These are phyloP conservation scores for Dictyostelium firmibasis DNA, from an alignment of 78 protist species.

Conservation along the genomic window DNA sequence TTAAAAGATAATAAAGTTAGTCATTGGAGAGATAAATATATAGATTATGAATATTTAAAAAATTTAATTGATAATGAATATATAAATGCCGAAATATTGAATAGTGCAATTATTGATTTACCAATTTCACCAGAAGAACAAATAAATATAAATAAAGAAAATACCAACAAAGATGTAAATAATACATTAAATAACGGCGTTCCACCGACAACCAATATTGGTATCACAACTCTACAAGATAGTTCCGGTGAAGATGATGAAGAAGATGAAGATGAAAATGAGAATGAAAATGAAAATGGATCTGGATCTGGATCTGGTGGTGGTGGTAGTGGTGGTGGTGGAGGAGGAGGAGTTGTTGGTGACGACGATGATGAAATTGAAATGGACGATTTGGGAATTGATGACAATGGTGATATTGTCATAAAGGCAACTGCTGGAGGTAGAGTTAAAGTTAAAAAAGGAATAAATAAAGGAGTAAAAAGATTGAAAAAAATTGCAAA, in stretches of 20 bases:
- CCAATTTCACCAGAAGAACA: neutral
- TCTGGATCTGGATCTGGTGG: neutral
- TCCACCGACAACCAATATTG: neutral
- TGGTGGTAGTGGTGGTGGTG: neutral
- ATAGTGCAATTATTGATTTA: neutral
- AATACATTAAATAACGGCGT: neutral
- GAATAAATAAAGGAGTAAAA: neutral
- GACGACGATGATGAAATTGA: neutral
- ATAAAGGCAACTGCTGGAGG: neutral
- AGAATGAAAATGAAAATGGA: neutral
- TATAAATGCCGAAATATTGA: neutral
- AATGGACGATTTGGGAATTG: neutral
- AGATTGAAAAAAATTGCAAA: neutral
- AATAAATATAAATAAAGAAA: neutral
- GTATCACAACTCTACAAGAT: neutral
- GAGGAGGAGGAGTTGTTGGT: neutral
- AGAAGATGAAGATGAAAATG: neutral
- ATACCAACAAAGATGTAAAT: neutral
- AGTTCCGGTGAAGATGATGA: neutral
- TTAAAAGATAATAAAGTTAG: neutral
- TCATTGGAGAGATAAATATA: slow-evolving; percentile 66
- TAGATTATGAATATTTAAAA: slow-evolving; percentile 64
- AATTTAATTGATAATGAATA: neutral
- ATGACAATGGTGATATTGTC: neutral
- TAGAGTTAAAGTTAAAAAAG: neutral